Evolutionary conservation across 2,329 filamentous ascomycete species (phyloP).

Genomic region (Paraphoma sp.): DNA sequence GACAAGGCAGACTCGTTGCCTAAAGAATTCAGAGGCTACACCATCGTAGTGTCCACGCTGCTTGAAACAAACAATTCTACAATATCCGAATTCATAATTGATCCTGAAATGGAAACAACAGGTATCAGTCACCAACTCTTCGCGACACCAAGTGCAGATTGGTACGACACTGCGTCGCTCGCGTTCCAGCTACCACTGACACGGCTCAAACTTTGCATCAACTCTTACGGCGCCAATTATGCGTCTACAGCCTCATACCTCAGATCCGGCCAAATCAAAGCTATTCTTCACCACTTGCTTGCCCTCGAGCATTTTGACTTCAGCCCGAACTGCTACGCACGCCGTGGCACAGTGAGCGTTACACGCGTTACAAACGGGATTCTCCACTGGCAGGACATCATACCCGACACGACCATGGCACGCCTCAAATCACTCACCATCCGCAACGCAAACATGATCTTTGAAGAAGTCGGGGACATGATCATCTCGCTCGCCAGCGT

Average conservation of each 20-base stretch:
- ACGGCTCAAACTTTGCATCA: conserved; percentile 12
- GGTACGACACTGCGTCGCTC: conserved; percentile 12
- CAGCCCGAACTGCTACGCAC: conserved; percentile 1
- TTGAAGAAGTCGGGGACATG: background rate
- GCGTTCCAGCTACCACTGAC: conserved; percentile 10
- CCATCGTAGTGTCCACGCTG: conserved; percentile 28
- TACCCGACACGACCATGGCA: conserved; percentile 1
- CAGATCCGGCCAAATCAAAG: background rate
- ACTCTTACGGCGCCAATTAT: background rate
- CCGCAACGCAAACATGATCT: conserved; percentile 1
- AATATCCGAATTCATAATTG: conserved; percentile 47
- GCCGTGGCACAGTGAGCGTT: background rate
- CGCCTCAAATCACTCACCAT: conserved; percentile 7
- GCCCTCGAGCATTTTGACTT: conserved; percentile 21
- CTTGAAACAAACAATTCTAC: conserved; percentile 29
- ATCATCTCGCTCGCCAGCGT: background rate
- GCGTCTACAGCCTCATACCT: background rate
- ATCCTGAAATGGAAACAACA: conserved; percentile 22
- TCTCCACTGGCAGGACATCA: background rate
- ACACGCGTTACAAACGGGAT: no score
- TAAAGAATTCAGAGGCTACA: conserved; percentile 42
- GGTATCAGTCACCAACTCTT: conserved; percentile 13
- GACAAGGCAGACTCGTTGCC: conserved; percentile 1
- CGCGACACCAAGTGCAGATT: conserved; percentile 2
- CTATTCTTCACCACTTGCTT: conserved; percentile 2